Base-by-base conservation (phyloP, 495 filamentous ascomycete species). In the Pseudomonodictys pantanalensis region DNA sequence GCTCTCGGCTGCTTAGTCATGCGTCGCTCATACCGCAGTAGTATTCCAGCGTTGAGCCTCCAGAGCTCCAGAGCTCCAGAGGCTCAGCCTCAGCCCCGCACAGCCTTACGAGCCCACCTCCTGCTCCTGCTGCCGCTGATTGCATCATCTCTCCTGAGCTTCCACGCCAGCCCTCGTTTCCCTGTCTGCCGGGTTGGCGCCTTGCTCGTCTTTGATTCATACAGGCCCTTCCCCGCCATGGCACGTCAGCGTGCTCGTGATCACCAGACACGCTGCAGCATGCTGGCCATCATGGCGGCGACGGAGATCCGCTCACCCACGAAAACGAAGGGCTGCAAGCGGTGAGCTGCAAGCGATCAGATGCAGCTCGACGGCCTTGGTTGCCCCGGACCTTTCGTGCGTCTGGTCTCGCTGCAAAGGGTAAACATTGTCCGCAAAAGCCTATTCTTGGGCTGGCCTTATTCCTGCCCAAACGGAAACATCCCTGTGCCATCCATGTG, bases 281-380 rank as follows among this genome's bases (percentile, higher is more conserved):
- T 8, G 24, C 3, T 12, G 45, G 20, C 23, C 17, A 26, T 9
- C 5, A 18, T 26, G 35, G 9, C 15, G 15, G 32, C 15, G 48
- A 33, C 57, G 51, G 51, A 62, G 58, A 49, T 62, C 50, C 18
- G 58, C 58, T 52, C 38, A 30, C 28, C 3, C 17, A 22, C 35
- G 3, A 12, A 20, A 29, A 53, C 17, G 6, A 29, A 1, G 5
- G 5, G 7, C 24, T 15, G n/a, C 24, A 15, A 38, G 44, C 44
- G 59, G 44, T 50, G 52, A 56, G 41, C 51, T 25, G 59, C 52
- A 46, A 30, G 9, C 26, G 46, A 44, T n/a, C 52, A 45, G 18
- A 12, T 44, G 35, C 45, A 57, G 24, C 12, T 45, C 17, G 33
- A 26, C 8, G 23, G 2, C 2, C 15, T 30, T 50, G n/a, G n/a